phyloP scores from a whole-genome alignment of 495 filamentous ascomycete species.

The Talaromyces ruber region DNA sequence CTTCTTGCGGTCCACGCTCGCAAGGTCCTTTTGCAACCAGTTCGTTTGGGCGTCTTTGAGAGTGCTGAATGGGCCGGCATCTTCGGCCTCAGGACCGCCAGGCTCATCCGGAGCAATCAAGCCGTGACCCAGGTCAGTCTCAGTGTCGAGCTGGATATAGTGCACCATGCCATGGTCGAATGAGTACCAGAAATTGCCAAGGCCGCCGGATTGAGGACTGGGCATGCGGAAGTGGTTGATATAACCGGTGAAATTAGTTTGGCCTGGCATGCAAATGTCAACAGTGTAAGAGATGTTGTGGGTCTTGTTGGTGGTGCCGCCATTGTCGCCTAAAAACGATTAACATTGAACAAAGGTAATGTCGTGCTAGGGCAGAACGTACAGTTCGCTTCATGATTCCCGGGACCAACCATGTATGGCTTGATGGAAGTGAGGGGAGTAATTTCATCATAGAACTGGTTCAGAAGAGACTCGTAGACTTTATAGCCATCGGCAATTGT shows the following conservation, averaged over 20 bases:
- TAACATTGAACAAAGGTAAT: too few relatives aligned
- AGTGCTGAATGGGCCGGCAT: constrained; percentile 34
- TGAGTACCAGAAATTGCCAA: constrained; percentile 50
- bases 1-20: constrained; percentile 35
- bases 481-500: constrained; percentile 16
- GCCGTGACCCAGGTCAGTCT: constrained; percentile 38
- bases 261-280: constrained; percentile 24
- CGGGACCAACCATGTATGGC: constrained; percentile 36
- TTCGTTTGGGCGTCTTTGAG: constrained; percentile 16
- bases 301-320: constrained; percentile 8
- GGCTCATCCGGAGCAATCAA: constrained; percentile 24
- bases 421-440: constrained; percentile 16
- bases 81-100: constrained; percentile 24
- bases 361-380: too few relatives aligned
- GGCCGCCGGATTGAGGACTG: constrained; percentile 32
- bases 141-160: constrained; percentile 37
- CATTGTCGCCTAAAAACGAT: constrained; percentile 11
- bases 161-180: constrained; percentile 49
- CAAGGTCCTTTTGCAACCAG: constrained; percentile 36
- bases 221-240: constrained; percentile 46
- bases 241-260: constrained; percentile 43
- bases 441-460: constrained; percentile 33
- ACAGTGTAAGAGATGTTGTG: constrained; percentile 7
- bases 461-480: constrained; percentile 32
- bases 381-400: constrained; percentile 39